phyloP scores from a whole-genome alignment of 441 rosid species.

The Croton laevigatus region DNA sequence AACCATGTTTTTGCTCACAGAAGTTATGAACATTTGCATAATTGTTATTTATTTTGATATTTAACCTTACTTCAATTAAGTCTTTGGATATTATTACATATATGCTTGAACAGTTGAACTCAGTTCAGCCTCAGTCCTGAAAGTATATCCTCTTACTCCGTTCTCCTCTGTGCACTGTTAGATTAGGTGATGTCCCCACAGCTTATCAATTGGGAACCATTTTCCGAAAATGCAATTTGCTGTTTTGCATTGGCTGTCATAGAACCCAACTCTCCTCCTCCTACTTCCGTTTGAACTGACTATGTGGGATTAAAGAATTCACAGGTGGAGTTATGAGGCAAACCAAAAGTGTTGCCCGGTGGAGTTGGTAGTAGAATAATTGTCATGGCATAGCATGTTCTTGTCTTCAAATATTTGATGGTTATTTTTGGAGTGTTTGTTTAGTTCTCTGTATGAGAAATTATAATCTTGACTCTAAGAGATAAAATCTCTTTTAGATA shows the following conservation, averaged over 20 bases:
- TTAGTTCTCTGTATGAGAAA: background rate
- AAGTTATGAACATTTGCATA: background rate
- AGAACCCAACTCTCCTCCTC: background rate
- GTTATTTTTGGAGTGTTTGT: background rate
- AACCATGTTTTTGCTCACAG: too few species aligned
- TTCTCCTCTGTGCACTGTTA: background rate
- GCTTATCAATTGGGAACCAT: constrained; percentile 1
- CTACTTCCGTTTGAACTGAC: background rate
- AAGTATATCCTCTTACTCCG: background rate
- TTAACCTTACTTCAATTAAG: background rate
- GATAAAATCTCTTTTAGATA: background rate
- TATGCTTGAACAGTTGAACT: background rate
- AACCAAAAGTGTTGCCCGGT: background rate
- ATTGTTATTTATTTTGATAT: background rate
- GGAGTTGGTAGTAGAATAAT: background rate
- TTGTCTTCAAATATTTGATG: background rate
- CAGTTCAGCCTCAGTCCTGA: background rate
- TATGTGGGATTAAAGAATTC: background rate
- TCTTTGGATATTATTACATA: background rate
- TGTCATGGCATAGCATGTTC: background rate
- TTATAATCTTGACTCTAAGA: background rate
- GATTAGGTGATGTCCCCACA: background rate
- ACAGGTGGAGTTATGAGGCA: background rate
- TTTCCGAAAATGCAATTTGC: background rate
- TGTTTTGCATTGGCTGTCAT: background rate